Evolutionary conservation across 169 alveolate genomes (phyloP), one percentile per base, ranked within the genome.

Genomic region (Plasmodium knowlesi): DNA sequence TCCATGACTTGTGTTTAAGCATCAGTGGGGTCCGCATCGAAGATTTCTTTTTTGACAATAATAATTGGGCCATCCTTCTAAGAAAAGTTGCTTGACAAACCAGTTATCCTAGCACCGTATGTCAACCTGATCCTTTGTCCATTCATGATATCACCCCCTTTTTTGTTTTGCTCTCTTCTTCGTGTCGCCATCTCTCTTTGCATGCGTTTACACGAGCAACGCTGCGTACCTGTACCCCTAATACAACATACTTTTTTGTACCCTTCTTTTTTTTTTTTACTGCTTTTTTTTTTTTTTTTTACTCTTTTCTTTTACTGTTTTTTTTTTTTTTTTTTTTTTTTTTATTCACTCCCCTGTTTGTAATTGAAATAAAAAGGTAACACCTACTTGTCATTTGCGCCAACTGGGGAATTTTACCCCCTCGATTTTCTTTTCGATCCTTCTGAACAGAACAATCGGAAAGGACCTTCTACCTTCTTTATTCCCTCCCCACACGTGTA

Each of bases 1-100:
- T 98, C 19, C 98, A 97, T 89, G 97, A 88, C 82, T 90, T 98
- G 19, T 95, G 96, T 76, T 79, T 82, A 4, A 80, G 95, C 67
- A 92, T 92, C 39, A 14, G 53, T 28, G 93, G 95, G 3, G 92
- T 95, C 43, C 61, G 82, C 16, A 92, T 95, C 16, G 93, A 92
- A 5, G 92, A 92, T 78, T 92, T 84, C 41, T 95, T 71, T 86
- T 86, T 92, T 70, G 96, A 95, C 74, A 61, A 82, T 30, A 95
- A 95, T 89, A 95, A 95, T 72, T 95, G 96, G 96, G 96, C 82
- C 22, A 88, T 95, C 72, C 41, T 95, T n/a, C 89, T 95, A 34
- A 79, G 84, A 67, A 85, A 79, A 74, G 37, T 30, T 71, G 53
- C 8, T 6, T 67, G 76, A 25, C 82, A 73, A 84, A 54, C 30